These are phyloP conservation scores for Pseudognaphalium luteoalbum DNA, from an alignment of 129 eudicot species.

Conservation along the genomic window DNA sequence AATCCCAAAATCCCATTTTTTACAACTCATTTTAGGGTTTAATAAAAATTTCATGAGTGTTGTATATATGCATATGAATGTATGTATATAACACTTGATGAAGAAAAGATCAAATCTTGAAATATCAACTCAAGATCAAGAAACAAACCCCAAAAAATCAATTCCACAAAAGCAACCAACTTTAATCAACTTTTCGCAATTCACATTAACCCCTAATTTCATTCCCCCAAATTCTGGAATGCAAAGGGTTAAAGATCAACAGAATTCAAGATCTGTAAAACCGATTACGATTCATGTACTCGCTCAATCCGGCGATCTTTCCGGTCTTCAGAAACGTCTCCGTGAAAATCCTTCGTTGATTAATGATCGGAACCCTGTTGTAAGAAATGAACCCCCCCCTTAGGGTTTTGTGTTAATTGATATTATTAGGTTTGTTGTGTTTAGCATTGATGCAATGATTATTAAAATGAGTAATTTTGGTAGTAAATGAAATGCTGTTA, in stretches of 20 bases:
- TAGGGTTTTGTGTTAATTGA: neutral
- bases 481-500: neutral
- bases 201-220: conserved; percentile 12
- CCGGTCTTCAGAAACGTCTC: conserved; percentile 56
- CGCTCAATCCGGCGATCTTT: conserved; percentile 85
- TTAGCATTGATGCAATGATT: neutral
- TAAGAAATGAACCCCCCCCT: conserved; percentile 29
- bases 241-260: conserved; percentile 14
- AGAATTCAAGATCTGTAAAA: conserved; percentile 54
- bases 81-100: neutral
- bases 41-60: neutral
- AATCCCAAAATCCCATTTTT: neutral
- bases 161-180: neutral
- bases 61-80: neutral
- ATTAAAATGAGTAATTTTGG: neutral
- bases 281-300: conserved; percentile 73
- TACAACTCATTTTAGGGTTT: neutral
- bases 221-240: neutral
- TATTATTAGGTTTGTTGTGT: neutral
- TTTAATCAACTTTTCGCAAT: conserved; percentile 25
- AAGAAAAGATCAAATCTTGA: conserved; percentile 15
- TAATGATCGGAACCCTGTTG: conserved; percentile 94
- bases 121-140: neutral
- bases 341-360: conserved; percentile 70
- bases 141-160: conserved; percentile 2